Evolutionary conservation across 2,329 filamentous ascomycete species (phyloP).

Genomic region (Ophiosphaerella herpotricha): DNA sequence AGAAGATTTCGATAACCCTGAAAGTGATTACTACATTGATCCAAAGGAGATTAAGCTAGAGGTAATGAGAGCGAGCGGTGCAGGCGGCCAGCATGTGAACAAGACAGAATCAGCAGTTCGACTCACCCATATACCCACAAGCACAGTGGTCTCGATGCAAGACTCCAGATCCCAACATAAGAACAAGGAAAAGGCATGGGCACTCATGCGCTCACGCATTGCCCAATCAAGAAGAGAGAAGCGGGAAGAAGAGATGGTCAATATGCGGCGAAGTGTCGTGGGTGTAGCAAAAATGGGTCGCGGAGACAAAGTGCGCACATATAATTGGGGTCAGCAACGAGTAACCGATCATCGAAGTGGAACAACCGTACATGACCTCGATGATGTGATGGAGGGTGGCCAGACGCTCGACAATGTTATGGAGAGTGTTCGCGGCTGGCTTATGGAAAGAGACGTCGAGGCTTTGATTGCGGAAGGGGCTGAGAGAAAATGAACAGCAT

Average conservation of each 20-base stretch:
- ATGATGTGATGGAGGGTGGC: conserved; percentile 77
- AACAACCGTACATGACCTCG: conserved; percentile 77
- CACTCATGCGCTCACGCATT: conserved; percentile 77
- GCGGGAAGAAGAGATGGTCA: conserved; percentile 78
- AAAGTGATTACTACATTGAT: conserved; percentile 89
- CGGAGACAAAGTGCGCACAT: conserved; percentile 92
- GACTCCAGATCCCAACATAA: conserved; percentile 88
- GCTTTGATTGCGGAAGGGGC: conserved; percentile 59
- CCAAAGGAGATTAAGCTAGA: conserved; percentile 81
- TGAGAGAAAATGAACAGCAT: conserved; percentile 21
- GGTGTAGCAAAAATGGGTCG: conserved; percentile 80
- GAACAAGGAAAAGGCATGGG: conserved; percentile 88
- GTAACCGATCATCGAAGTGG: conserved; percentile 89
- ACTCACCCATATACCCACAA: conserved; percentile 86
- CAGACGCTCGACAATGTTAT: conserved; percentile 75
- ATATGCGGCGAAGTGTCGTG: conserved; percentile 76
- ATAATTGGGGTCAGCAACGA: conserved; percentile 78
- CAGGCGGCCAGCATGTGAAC: conserved; percentile 97
- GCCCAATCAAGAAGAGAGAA: conserved; percentile 80
- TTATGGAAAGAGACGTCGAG: conserved; percentile 75
- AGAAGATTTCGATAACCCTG: conserved; percentile 76
- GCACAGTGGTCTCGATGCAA: conserved; percentile 87
- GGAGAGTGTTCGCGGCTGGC: conserved; percentile 76
- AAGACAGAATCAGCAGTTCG: conserved; percentile 96
- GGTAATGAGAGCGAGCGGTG: conserved; percentile 88